A percentile compares a stretch with the other conserved stretches of the same genome.
Evolutionary conservation across 805 yeast species (phyloP).

Genomic region (Martiniozyma abietophila): DNA sequence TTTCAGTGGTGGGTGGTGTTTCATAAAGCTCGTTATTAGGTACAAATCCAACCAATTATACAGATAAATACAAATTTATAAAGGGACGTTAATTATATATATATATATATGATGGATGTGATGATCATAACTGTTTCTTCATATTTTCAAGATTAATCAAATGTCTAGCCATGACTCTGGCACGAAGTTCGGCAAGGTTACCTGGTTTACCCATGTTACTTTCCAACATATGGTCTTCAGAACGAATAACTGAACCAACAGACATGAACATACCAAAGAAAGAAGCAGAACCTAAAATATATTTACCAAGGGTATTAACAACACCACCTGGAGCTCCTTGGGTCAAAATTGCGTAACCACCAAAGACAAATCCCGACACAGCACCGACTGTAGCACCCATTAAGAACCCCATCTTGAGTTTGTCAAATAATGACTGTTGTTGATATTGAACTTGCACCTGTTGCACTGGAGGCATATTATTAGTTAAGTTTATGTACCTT

Average conservation of each 20-base stretch:
- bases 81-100: neutral
- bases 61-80: no score
- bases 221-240: slow-evolving; percentile 38
- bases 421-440: slow-evolving; percentile 84
- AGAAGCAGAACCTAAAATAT: slow-evolving; percentile 92
- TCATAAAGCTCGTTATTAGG: no score
- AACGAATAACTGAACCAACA: slow-evolving; percentile 85
- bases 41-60: no score
- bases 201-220: slow-evolving; percentile 20
- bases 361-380: slow-evolving; percentile 89
- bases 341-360: slow-evolving; percentile 83
- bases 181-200: slow-evolving; percentile 30
- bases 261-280: slow-evolving; percentile 96
- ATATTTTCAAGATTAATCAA: slow-evolving; percentile 23
- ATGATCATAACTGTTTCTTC: slow-evolving; percentile 12
- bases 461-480: slow-evolving; percentile 55
- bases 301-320: slow-evolving; percentile 93
- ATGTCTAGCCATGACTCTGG: slow-evolving; percentile 35
- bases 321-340: slow-evolving; percentile 98
- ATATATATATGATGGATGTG: neutral
- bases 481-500: no score
- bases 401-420: slow-evolving; percentile 96
- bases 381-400: slow-evolving; percentile 95
- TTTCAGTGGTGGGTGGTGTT: no score
- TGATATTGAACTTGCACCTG: slow-evolving; percentile 53